Evolutionary conservation across 2,329 filamentous ascomycete species (phyloP).

Genomic region (Arthrocladium fulminans): DNA sequence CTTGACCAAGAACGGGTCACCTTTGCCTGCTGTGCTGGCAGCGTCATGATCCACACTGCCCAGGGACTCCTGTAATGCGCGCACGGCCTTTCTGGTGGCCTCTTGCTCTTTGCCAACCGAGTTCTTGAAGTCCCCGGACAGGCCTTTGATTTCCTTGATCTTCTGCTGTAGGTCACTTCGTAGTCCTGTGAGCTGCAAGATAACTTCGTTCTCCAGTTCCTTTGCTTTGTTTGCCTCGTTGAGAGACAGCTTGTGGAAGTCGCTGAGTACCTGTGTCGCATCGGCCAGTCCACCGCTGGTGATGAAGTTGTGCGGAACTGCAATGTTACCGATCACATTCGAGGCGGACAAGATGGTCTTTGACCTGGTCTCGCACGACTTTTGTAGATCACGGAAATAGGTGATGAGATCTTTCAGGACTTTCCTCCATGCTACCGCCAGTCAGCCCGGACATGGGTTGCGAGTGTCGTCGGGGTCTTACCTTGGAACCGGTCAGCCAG

Average conservation of each 20-base stretch:
- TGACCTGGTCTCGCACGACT: slow-evolving; percentile 74
- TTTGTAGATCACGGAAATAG: slow-evolving; percentile 88
- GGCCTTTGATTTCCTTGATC: slow-evolving; percentile 93
- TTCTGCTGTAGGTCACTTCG: slow-evolving; percentile 86
- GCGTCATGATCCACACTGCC: slow-evolving; percentile 72
- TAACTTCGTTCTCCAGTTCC: slow-evolving; percentile 86
- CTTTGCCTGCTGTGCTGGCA: slow-evolving; percentile 66
- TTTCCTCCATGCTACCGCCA: slow-evolving; percentile 74
- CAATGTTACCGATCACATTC: slow-evolving; percentile 72
- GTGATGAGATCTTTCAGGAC: slow-evolving; percentile 87
- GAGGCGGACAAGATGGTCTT: slow-evolving; percentile 77
- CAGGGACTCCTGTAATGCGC: slow-evolving; percentile 70
- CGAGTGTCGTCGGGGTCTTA: slow-evolving; percentile 33
- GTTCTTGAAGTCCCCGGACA: slow-evolving; percentile 94
- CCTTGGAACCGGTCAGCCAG: slow-evolving; percentile 83
- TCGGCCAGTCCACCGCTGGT: slow-evolving; percentile 77
- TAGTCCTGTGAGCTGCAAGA: slow-evolving; percentile 74
- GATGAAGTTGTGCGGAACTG: slow-evolving; percentile 66
- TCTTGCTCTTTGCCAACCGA: slow-evolving; percentile 94
- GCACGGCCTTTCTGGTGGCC: slow-evolving; percentile 66
- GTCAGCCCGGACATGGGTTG: slow-evolving; percentile 1
- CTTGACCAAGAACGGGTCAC: slow-evolving; percentile 82
- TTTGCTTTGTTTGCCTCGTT: slow-evolving; percentile 76
- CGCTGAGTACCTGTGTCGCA: slow-evolving; percentile 68
- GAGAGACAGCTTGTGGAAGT: slow-evolving; percentile 73